phyloP scores from a whole-genome alignment of 179 eudicot species.

The Beta macrorhiza region DNA sequence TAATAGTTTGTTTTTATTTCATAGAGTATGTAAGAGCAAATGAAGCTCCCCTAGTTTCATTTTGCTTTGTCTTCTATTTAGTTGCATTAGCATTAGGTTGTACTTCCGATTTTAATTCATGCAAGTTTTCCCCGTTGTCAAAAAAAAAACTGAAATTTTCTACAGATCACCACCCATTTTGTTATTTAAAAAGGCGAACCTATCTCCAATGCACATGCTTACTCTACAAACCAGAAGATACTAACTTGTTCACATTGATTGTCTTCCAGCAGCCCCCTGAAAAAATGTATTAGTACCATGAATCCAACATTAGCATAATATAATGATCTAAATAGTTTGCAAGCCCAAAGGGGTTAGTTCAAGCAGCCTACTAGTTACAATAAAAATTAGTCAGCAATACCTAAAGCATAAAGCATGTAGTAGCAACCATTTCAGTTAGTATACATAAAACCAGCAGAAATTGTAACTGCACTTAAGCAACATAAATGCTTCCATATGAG shows the following conservation, averaged over 20 bases:
- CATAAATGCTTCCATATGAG: too few species aligned
- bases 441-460: too few species aligned
- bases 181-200: slow-evolving; percentile 87
- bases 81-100: too few species aligned
- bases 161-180: slow-evolving; percentile 92
- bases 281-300: background rate
- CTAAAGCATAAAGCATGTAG: background rate
- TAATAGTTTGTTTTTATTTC: too few species aligned
- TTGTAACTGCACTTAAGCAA: too few species aligned
- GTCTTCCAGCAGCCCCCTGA: slow-evolving; percentile 83
- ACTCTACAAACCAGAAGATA: slow-evolving; percentile 88
- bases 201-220: slow-evolving; percentile 87
- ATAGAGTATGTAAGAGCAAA: too few species aligned
- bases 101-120: too few species aligned
- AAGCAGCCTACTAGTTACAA: background rate
- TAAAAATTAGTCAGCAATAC: background rate
- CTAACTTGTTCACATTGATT: slow-evolving; percentile 78
- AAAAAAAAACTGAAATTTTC: slow-evolving; percentile 50
- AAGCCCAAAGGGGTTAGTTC: background rate
- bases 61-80: too few species aligned
- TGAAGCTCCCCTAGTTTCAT: too few species aligned
- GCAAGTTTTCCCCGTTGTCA: too few species aligned
- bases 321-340: background rate
- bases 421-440: too few species aligned
- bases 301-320: background rate